Evolutionary conservation across 371 early-diverging fungal genomes (phyloP).

Genomic region (Saksenaea oblongispora): DNA sequence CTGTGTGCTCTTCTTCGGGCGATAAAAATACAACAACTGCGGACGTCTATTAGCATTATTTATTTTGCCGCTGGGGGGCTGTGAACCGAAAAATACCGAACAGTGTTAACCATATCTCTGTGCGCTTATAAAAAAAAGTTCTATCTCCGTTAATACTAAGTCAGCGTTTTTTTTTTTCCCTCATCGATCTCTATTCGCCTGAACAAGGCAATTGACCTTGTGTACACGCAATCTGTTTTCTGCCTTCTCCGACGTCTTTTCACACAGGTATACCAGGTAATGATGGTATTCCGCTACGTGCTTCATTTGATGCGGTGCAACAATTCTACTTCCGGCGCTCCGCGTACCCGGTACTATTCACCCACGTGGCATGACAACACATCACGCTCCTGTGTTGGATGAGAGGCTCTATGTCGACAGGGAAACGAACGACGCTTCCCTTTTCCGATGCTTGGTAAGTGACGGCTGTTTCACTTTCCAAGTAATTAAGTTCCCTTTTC

Average conservation of each 20-base stretch:
- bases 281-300: not conserved
- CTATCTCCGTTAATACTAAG: not conserved
- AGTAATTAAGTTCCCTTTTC: not conserved
- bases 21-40: no score
- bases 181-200: not conserved
- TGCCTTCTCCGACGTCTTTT: not conserved
- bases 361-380: not conserved
- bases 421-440: no score
- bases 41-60: no score
- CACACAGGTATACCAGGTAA: not conserved
- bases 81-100: not conserved
- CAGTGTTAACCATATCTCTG: not conserved
- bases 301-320: not conserved
- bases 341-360: not conserved
- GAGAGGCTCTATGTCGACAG: no score
- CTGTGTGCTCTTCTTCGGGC: no score
- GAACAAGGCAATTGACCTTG: conserved; percentile 1
- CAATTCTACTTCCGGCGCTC: not conserved
- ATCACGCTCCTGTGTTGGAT: no score
- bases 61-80: not conserved
- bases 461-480: not conserved
- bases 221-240: not conserved
- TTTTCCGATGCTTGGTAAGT: no score
- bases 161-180: not conserved
- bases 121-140: not conserved